A percentile compares a stretch with the other conserved stretches of the same genome.
Conservation (phyloP, 208 protist species). For the Trypanosoma scelopori region DNA sequence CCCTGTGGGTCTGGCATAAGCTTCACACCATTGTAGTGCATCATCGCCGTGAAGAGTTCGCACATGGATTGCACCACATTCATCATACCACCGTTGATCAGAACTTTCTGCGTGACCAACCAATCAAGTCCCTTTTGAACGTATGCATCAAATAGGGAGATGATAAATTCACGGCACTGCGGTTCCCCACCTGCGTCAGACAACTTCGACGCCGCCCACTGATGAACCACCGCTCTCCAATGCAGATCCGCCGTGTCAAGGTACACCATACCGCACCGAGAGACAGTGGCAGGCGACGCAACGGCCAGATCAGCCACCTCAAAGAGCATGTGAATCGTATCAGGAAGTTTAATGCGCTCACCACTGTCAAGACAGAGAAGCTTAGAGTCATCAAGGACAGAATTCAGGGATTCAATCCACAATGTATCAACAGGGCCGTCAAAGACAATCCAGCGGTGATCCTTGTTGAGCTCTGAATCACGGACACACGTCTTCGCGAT, state of each 20-base stretch:
- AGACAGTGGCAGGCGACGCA: constrained; percentile 98
- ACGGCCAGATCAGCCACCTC: constrained; percentile 97
- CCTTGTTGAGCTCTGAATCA: constrained; percentile 68
- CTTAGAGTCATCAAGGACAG: constrained; percentile 98
- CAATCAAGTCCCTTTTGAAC: constrained; percentile 88
- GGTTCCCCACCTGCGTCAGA: constrained; percentile 45
- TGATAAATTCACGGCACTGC: constrained; percentile 79
- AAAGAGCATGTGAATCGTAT: constrained; percentile 97
- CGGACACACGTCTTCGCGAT: constrained; percentile 91
- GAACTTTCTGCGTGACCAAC: constrained; percentile 73
- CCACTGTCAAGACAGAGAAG: constrained; percentile 97
- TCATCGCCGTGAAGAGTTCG: constrained; percentile 87
- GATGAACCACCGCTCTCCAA: constrained; percentile 87
- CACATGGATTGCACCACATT: constrained; percentile 94
- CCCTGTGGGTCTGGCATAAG: constrained; percentile 69
- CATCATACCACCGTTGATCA: constrained; percentile 90
- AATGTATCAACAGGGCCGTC: constrained; percentile 98
- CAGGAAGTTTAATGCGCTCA: constrained; percentile 96
- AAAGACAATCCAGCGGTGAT: constrained; percentile 98
- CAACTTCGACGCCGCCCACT: constrained; percentile 90
- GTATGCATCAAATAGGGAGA: constrained; percentile 89
- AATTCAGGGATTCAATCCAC: constrained; percentile 99
- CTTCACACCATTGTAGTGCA: constrained; percentile 71
- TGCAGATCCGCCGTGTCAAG: constrained; percentile 92
- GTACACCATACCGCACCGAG: constrained; percentile 98